Percentiles rank a stretch among this genome's conserved stretches.
Conservation (phyloP, 768 basidiomycete genomes). For the Multifurca ochricompacta region DNA sequence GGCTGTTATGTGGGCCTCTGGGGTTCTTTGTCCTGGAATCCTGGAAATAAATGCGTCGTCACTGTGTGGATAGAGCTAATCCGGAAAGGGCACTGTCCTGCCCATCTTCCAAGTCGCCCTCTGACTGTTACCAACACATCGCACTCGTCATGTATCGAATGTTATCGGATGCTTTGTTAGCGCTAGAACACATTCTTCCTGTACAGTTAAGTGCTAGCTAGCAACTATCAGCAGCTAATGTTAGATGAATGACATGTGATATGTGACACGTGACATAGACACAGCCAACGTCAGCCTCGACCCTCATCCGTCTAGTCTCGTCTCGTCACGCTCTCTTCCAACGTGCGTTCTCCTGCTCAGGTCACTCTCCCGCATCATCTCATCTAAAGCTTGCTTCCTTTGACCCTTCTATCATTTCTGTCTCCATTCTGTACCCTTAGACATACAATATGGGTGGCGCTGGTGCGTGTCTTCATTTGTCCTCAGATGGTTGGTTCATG, state of each 20-base stretch:
- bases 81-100: too few species aligned
- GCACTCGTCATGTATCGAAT: too few species aligned
- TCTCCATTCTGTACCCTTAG: conserved; percentile 6
- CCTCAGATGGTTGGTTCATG: background rate
- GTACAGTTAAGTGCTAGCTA: too few species aligned
- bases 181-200: background rate
- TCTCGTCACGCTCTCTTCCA: background rate
- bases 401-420: background rate
- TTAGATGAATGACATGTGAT: background rate
- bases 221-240: too few species aligned
- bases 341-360: background rate
- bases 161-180: too few species aligned
- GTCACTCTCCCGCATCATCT: background rate
- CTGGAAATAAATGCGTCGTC: too few species aligned
- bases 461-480: conserved; percentile 29
- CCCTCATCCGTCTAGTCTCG: too few species aligned
- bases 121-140: too few species aligned
- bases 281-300: conserved; percentile 9
- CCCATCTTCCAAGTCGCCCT: too few species aligned
- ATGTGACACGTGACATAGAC: background rate
- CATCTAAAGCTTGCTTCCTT: background rate
- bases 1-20: too few species aligned
- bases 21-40: too few species aligned
- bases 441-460: conserved; percentile 34
- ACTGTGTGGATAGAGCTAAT: too few species aligned